phyloP scores from a whole-genome alignment of 2,329 filamentous ascomycete genomes.

The Xylaria digitata region DNA sequence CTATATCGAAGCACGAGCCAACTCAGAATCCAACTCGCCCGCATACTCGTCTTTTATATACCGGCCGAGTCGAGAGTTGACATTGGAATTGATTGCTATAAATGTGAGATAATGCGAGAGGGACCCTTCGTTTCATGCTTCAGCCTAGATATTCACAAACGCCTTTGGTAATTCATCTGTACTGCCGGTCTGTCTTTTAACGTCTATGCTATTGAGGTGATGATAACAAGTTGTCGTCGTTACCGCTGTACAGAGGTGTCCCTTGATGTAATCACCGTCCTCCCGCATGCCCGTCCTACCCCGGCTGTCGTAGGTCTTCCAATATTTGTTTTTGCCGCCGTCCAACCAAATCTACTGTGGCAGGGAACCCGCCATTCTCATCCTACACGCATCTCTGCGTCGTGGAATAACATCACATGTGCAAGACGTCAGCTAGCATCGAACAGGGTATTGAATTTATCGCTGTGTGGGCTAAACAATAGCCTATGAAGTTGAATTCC shows the following conservation, averaged over 20 bases:
- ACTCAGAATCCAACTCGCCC: too few species aligned
- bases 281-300: constrained; percentile 36
- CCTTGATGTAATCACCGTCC: constrained; percentile 32
- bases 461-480: constrained; percentile 21
- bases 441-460: constrained; percentile 22
- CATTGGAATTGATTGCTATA: not conserved
- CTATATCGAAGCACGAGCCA: not conserved
- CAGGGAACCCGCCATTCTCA: constrained; percentile 12
- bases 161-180: constrained; percentile 39
- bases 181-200: constrained; percentile 44
- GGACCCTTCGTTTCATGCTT: constrained; percentile 23
- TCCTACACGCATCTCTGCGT: constrained; percentile 26
- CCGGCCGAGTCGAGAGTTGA: too few species aligned
- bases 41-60: too few species aligned
- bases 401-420: constrained; percentile 27
- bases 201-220: constrained; percentile 46
- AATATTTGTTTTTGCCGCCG: constrained; percentile 26
- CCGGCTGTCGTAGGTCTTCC: constrained; percentile 28
- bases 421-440: constrained; percentile 20
- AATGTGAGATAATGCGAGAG: not conserved
- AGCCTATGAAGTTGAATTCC: constrained; percentile 13
- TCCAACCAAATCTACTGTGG: constrained; percentile 19
- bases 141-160: constrained; percentile 38
- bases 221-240: constrained; percentile 33
- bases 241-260: constrained; percentile 30